These are phyloP conservation scores for Apiospora koreana DNA, from an alignment of 2,329 filamentous ascomycete genomes.

Conservation along the genomic window DNA sequence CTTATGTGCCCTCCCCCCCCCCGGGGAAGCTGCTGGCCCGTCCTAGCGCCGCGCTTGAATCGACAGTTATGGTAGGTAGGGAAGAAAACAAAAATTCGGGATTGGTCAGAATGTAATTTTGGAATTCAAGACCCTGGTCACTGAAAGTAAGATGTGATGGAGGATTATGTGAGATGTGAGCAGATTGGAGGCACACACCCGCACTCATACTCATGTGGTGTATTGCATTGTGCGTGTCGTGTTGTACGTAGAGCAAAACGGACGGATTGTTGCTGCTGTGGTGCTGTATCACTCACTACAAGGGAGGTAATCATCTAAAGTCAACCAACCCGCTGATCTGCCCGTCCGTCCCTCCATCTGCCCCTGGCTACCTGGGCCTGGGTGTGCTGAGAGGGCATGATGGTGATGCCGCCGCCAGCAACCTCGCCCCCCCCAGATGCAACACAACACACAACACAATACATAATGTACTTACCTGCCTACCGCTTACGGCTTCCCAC, in stretches of 20 bases:
- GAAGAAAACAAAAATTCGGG: not conserved
- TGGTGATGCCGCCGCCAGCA: not conserved
- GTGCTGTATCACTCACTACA: too few species aligned
- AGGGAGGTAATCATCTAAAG: not conserved
- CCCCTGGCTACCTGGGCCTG: not conserved
- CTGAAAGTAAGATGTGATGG: constrained; percentile 1
- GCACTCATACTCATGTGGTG: constrained; percentile 5
- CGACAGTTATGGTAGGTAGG: not conserved
- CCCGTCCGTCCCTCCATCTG: not conserved
- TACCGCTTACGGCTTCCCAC: not conserved
- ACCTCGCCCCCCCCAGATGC: not conserved
- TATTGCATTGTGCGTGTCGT: not conserved
- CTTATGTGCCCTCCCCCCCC: not conserved
- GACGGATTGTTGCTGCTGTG: not conserved
- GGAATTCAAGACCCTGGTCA: not conserved
- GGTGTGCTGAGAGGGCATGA: not conserved
- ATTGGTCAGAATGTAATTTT: not conserved
- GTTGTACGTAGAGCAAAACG: too few species aligned
- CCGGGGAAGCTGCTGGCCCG: constrained; percentile 1
- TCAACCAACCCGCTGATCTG: constrained; percentile 4
- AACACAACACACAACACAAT: too few species aligned
- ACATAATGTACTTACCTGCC: not conserved
- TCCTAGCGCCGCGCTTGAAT: not conserved
- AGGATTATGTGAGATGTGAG: constrained; percentile 11
- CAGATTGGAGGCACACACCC: constrained; percentile 3